Conservation (phyloP, 2,329 filamentous ascomycete genomes). For the Neocucurbitaria cava region DNA sequence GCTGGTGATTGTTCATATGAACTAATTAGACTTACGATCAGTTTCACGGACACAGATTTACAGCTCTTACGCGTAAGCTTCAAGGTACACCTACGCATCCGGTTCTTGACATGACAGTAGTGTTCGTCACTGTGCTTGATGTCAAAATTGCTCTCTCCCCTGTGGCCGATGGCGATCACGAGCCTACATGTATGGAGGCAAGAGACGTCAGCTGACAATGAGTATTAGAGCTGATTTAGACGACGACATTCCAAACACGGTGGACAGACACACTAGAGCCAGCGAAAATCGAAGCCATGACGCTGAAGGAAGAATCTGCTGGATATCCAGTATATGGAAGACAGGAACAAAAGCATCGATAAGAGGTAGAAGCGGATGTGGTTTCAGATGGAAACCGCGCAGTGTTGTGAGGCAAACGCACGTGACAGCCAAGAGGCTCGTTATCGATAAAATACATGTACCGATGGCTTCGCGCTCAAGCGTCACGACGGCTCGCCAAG, state of each 20-base stretch:
- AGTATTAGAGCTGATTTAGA: too few relatives aligned
- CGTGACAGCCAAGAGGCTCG: not conserved
- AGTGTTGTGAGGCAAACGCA: too few relatives aligned
- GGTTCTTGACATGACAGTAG: not conserved
- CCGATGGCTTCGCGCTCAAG: conserved; percentile 1
- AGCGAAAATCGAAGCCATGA: too few relatives aligned
- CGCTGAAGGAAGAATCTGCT: too few relatives aligned
- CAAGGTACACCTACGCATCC: not conserved
- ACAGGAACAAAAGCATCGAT: too few relatives aligned
- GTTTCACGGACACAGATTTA: not conserved
- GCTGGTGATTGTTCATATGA: not conserved
- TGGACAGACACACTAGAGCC: too few relatives aligned
- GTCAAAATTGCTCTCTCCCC: not conserved
- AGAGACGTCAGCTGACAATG: too few relatives aligned
- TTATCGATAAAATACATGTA: conserved; percentile 21
- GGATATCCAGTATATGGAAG: too few relatives aligned
- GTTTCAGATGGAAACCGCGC: too few relatives aligned
- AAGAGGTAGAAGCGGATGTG: too few relatives aligned
- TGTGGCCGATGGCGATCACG: not conserved
- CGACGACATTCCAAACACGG: too few relatives aligned
- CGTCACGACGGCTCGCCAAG: not conserved
- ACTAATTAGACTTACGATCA: not conserved
- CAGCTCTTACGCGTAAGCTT: not conserved
- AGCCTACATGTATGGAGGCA: too few relatives aligned
- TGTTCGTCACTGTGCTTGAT: not conserved